Conservation (phyloP, 2,329 filamentous ascomycete species). For the Diplodia intermedia region DNA sequence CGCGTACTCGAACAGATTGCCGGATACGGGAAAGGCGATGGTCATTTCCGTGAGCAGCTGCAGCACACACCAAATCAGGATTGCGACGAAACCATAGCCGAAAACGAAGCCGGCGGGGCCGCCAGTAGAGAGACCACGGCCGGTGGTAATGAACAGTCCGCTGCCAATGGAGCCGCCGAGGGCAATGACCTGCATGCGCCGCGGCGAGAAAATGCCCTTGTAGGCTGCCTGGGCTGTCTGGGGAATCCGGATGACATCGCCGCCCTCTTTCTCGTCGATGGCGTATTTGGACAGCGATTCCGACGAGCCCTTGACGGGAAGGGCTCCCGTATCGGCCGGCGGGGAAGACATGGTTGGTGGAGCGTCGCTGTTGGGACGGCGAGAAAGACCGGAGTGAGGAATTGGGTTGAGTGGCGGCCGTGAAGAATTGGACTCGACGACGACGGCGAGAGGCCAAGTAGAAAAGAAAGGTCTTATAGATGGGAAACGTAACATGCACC, state of each 20-base stretch:
- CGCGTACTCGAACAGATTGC: conserved; percentile 50
- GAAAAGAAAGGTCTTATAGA: conserved; percentile 17
- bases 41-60: conserved; percentile 49
- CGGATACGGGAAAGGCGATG: conserved; percentile 47
- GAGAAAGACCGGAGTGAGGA: not conserved
- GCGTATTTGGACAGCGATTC: conserved; percentile 8
- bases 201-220: conserved; percentile 32
- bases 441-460: not conserved
- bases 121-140: conserved; percentile 39
- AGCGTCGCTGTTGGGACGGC: not conserved
- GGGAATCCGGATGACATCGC: conserved; percentile 23
- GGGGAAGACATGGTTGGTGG: conserved; percentile 6
- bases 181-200: conserved; percentile 37
- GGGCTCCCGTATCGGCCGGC: not conserved
- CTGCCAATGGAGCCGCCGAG: conserved; percentile 44
- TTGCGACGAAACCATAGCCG: conserved; percentile 42
- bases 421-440: not conserved
- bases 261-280: conserved; percentile 22
- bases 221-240: conserved; percentile 27
- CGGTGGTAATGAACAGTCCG: conserved; percentile 45
- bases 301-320: conserved; percentile 8
- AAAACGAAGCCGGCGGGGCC: conserved; percentile 41
- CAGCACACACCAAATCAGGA: conserved; percentile 45
- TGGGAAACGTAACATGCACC: conserved; percentile 13
- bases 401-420: not conserved